Base-by-base conservation (phyloP, 1,284 basidiomycete species). In the Melampsora larici-populina region DNA sequence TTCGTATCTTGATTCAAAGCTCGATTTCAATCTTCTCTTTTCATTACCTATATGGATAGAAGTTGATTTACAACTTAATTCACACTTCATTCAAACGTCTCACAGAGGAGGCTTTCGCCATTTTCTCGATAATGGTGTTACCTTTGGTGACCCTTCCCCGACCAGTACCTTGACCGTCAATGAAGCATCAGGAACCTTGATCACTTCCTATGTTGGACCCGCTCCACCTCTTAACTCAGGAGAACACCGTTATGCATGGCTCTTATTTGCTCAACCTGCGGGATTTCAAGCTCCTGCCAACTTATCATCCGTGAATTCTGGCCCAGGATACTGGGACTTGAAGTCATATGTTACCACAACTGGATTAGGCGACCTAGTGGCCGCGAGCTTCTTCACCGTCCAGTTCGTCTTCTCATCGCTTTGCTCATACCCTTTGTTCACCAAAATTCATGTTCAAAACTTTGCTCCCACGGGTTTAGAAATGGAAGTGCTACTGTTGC, bases 321-420 rank as follows among this genome's bases (percentile, higher is more conserved):
- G 26, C 4, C 64, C 72, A 11, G 63, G 63, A 66, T 64, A 75
- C 43, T 75, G 72, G 72, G 65, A 67, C 36, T 58, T 75, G 7
- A 75, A 75, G 18, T 48, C 26, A 7, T 75, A 75, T 33, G 72
- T 75, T n/a, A 15, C 46, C 18, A 46, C n/a, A 4, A 58, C 26
- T 31, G 63, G 64, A 21, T 51, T 75, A 9, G 72, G 72, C 21
- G 72, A 75, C 36, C 31, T 76, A 26, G 36, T 76, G 15, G 66
- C 66, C 15, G 65, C 66, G 40, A 68, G 51, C 24, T 76, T 76
- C 66, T 76, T 76, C 26, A 68, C 51, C 24, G 65, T 76, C 51
- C 26, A 63, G 65, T 43, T 43, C 11, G 40, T 43, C 40, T 43
- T 43, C 40, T 43, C 40, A 43, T 43, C 40, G 13, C 40, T 13